A percentile compares a stretch with the other conserved stretches of the same genome.
These are phyloP conservation scores for Pisolithus sp. DNA, from an alignment of 768 basidiomycete species.

Conservation along the genomic window DNA sequence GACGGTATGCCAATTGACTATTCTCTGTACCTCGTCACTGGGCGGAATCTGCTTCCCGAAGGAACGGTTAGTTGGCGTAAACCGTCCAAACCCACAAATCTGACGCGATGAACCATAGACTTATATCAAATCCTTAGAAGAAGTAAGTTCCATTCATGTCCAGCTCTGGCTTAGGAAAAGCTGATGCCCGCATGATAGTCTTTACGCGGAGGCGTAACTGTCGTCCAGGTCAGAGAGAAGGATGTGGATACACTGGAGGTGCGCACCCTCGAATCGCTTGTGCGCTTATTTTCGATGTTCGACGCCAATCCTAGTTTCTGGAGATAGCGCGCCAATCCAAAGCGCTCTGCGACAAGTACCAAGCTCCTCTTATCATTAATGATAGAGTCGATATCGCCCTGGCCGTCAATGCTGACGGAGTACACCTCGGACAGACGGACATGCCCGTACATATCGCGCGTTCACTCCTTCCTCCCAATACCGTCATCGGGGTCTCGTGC, in stretches of 20 bases:
- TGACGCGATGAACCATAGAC: slow-evolving; percentile 33
- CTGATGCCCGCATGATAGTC: slow-evolving; percentile 39
- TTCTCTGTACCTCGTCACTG: slow-evolving; percentile 84
- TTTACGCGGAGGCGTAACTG: slow-evolving; percentile 78
- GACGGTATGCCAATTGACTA: slow-evolving; percentile 39
- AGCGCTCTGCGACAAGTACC: slow-evolving; percentile 64
- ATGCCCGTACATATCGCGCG: slow-evolving; percentile 67
- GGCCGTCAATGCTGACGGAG: slow-evolving; percentile 67
- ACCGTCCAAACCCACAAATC: slow-evolving; percentile 1
- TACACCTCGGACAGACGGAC: slow-evolving; percentile 88
- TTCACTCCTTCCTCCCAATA: slow-evolving; percentile 55
- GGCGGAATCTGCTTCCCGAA: slow-evolving; percentile 65
- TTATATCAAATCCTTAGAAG: slow-evolving; percentile 69
- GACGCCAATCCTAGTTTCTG: slow-evolving; percentile 51
- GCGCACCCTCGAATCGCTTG: slow-evolving; percentile 17
- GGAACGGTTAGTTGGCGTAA: slow-evolving; percentile 49
- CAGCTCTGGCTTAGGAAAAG: neutral
- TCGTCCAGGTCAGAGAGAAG: slow-evolving; percentile 91
- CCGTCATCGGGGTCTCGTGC: slow-evolving; percentile 79
- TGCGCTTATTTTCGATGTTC: neutral
- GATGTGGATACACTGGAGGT: slow-evolving; percentile 74
- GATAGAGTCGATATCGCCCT: slow-evolving; percentile 85
- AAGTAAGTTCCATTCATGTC: slow-evolving; percentile 36
- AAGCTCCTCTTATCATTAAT: slow-evolving; percentile 81
- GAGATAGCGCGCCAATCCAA: slow-evolving; percentile 66